phyloP scores from a whole-genome alignment of 148 eudicot genomes.

The Rhododendron vialii region DNA sequence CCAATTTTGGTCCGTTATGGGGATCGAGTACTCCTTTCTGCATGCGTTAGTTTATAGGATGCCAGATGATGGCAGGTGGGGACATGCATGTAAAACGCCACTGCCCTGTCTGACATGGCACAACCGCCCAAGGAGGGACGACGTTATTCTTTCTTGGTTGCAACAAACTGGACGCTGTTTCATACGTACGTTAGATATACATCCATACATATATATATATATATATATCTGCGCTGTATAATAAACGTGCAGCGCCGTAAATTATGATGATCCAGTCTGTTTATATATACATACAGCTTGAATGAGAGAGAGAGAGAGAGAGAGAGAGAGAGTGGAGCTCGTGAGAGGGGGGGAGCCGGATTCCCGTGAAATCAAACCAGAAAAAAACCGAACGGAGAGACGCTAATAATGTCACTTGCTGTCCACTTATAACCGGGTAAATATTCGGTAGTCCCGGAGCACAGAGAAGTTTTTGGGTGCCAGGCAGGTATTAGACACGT shows the following conservation, averaged over 20 bases:
- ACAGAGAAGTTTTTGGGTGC: too few relatives aligned
- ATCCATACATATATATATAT: too few relatives aligned
- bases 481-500: too few relatives aligned
- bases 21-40: too few relatives aligned
- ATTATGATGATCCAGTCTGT: background rate
- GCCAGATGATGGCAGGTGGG: background rate
- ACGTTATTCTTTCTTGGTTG: background rate
- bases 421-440: background rate
- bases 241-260: slow-evolving; percentile 31
- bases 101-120: slow-evolving; percentile 13
- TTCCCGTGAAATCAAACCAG: slow-evolving; percentile 24
- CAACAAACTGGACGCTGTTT: background rate
- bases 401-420: background rate
- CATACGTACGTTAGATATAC: background rate
- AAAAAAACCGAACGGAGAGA: slow-evolving; percentile 5
- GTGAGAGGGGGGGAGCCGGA: slow-evolving; percentile 15
- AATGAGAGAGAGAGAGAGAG: background rate
- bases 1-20: too few relatives aligned
- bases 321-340: slow-evolving; percentile 17
- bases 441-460: background rate
- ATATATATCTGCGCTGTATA: slow-evolving; percentile 1
- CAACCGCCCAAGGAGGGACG: slow-evolving; percentile 17
- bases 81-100: background rate
- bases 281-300: background rate
- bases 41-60: background rate